Base-by-base conservation (phyloP, 2,329 filamentous ascomycete species). In the Cytospora schulzeri region DNA sequence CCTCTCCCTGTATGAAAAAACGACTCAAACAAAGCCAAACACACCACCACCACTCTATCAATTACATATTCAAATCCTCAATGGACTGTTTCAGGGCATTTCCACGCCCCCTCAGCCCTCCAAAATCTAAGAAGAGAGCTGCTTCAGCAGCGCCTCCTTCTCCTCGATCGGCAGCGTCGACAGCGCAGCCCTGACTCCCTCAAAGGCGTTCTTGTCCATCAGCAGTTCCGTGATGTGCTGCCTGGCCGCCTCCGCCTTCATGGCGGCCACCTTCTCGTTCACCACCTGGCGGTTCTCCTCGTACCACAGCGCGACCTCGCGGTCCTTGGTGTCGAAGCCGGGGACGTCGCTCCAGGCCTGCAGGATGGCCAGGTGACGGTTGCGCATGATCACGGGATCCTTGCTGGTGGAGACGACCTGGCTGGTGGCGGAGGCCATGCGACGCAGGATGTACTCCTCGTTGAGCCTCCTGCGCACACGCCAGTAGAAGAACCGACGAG, bases 401-500 rank as follows among this genome's bases (percentile, higher is more conserved):
- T 81, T 79, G 70, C 76, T 74, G 19, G 74, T 72, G 56, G 74
- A 77, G 70, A 69, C 73, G 69, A 66, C 68, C 31, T 69, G 70
- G 60, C 74, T 73, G 59, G 77, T 77, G 55, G 80, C 74, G 41
- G 75, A 69, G 6, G 81, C 82, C 86, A 99, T 92, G 79, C 92
- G 92, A 81, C 93, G 95, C 77, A 99, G 85, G 72, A 99, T 92
- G 78, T 96, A 92, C 81, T 99, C 95, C 81, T 99, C 95, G 79
- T 96, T 98, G 75, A 99, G 85, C 80, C 95, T 88, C 76, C 95
- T 91, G 78, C 96, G 93, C 68, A 97, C 89, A 79, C 95, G 94
- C 95, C 96, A 99, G 90, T 98, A 99, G 85, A 99, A 98, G 91
- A 95, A 98, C 75, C 94, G 90, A 69, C 95, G 90, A 12, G 94